Evolutionary conservation across 768 basidiomycete species (phyloP).

Genomic region (Lyophyllum decastes): DNA sequence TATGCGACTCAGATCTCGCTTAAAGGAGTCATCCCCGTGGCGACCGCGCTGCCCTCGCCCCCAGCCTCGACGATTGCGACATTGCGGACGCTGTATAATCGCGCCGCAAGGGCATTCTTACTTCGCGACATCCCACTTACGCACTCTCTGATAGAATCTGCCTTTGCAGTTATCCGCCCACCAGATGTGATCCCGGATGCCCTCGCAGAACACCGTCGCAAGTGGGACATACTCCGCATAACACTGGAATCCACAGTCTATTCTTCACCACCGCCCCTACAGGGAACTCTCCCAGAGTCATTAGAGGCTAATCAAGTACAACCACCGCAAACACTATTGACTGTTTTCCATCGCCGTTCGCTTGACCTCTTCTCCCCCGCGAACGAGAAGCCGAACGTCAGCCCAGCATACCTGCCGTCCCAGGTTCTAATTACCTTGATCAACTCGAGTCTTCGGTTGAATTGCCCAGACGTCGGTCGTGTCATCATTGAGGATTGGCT

Average conservation of each 20-base stretch:
- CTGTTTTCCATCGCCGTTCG: conserved; percentile 62
- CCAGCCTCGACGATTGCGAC: conserved; percentile 37
- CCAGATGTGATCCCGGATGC: conserved; percentile 36
- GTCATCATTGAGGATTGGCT: conserved; percentile 81
- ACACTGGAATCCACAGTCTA: conserved; percentile 80
- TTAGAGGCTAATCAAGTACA: conserved; percentile 57
- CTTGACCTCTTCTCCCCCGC: conserved; percentile 66
- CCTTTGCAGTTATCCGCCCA: conserved; percentile 60
- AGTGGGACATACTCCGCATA: conserved; percentile 88
- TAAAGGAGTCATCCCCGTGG: conserved; percentile 29
- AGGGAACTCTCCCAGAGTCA: conserved; percentile 47
- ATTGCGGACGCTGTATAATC: conserved; percentile 71
- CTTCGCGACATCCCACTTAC: conserved; percentile 70
- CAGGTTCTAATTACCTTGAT: conserved; percentile 72
- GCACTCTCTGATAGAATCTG: conserved; percentile 63
- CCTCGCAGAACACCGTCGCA: conserved; percentile 59
- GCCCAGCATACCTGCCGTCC: conserved; percentile 63
- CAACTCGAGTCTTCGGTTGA: conserved; percentile 68
- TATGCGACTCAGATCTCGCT: conserved; percentile 31
- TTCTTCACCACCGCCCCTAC: conserved; percentile 46
- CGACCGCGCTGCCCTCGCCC: conserved; percentile 14
- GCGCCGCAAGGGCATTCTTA: conserved; percentile 79
- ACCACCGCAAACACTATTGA: conserved; percentile 59
- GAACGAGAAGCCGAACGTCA: conserved; percentile 35
- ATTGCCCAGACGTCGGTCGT: conserved; percentile 60